A percentile compares a stretch with the other conserved stretches of the same genome.
phyloP scores from a whole-genome alignment of 768 basidiomycete genomes.

The Trametes maxima region DNA sequence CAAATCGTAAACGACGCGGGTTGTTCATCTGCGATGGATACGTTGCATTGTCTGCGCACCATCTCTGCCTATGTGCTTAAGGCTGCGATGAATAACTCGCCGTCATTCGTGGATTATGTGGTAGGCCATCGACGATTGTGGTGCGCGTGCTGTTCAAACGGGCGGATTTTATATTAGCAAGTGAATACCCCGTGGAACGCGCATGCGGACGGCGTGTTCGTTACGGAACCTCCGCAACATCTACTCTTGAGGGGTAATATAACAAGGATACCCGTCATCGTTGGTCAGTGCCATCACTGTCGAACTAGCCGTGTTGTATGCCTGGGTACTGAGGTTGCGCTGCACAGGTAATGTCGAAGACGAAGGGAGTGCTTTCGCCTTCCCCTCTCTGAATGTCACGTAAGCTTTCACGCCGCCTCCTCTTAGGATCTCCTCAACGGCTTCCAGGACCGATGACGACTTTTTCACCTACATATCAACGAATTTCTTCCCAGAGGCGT shows the following conservation, averaged over 20 bases:
- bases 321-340: neutral
- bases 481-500: conserved; percentile 3
- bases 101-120: conserved; percentile 12
- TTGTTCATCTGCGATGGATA: conserved; percentile 14
- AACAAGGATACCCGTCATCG: conserved; percentile 21
- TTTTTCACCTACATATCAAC: conserved; percentile 1
- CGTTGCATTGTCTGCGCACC: conserved; percentile 25
- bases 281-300: conserved; percentile 4
- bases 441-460: conserved; percentile 12
- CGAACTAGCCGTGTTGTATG: neutral
- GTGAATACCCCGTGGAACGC: conserved; percentile 20
- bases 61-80: conserved; percentile 13
- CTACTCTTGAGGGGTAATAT: conserved; percentile 16
- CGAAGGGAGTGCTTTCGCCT: conserved; percentile 25
- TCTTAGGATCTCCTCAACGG: too few relatives aligned
- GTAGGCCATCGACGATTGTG: too few relatives aligned
- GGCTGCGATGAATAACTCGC: conserved; percentile 14
- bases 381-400: conserved; percentile 17
- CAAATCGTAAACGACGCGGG: conserved; percentile 13
- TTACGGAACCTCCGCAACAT: conserved; percentile 15
- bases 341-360: conserved; percentile 19
- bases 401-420: neutral
- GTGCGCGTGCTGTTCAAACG: neutral
- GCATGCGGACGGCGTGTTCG: conserved; percentile 24
- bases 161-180: neutral